phyloP scores from a whole-genome alignment of 2,329 filamentous ascomycete genomes.

The Fusarium pininemorale region DNA sequence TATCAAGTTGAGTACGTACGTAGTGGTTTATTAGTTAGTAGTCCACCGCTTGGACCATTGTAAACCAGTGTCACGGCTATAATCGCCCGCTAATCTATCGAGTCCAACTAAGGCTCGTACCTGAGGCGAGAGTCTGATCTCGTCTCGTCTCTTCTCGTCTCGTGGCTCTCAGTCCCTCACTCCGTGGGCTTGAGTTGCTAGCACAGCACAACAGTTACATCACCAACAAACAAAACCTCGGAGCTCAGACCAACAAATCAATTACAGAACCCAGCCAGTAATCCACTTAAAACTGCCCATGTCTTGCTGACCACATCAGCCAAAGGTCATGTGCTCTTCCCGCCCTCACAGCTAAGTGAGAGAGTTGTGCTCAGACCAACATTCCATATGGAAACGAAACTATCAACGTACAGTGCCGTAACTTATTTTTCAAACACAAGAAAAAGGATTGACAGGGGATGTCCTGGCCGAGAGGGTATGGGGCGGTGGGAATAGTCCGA shows the following conservation, averaged over 20 bases:
- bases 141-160: not conserved
- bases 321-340: constrained; percentile 29
- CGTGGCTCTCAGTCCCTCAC: not conserved
- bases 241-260: constrained; percentile 16
- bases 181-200: not conserved
- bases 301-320: constrained; percentile 30
- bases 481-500: constrained; percentile 1
- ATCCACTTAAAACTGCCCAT: not conserved
- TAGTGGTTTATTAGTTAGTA: not conserved
- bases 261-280: not conserved
- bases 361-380: not conserved
- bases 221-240: not conserved
- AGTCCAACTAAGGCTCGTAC: constrained; percentile 3
- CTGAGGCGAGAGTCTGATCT: constrained; percentile 7
- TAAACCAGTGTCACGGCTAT: constrained; percentile 5
- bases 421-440: not conserved
- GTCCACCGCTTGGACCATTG: constrained; percentile 6
- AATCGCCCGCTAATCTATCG: constrained; percentile 12
- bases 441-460: constrained; percentile 6
- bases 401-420: not conserved
- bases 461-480: not conserved
- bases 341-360: not conserved
- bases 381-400: constrained; percentile 11
- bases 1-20: not conserved
- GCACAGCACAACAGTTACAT: not conserved